phyloP scores from a whole-genome alignment of 495 filamentous ascomycete species.

The Neurospora sp. region DNA sequence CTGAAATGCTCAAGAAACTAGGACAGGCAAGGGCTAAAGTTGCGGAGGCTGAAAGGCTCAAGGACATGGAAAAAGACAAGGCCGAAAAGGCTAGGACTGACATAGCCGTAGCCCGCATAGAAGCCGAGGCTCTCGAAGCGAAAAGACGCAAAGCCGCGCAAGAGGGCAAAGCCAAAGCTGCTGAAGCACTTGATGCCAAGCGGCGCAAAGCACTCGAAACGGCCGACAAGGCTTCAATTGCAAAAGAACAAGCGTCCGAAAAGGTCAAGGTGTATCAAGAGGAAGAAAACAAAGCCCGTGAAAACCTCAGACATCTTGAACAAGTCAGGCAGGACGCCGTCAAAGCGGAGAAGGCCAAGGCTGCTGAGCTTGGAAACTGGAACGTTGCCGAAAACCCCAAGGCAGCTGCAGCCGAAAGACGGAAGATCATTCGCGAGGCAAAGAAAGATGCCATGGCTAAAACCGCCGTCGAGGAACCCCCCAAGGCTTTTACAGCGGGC shows the following conservation, averaged over 20 bases:
- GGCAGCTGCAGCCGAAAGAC: background rate
- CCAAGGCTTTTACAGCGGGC: background rate
- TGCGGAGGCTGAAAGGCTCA: background rate
- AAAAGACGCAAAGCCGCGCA: background rate
- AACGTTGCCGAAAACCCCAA: background rate
- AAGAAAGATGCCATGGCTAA: background rate
- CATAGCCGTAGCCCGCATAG: background rate
- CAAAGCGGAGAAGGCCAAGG: background rate
- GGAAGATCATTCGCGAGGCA: background rate
- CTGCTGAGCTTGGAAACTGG: background rate
- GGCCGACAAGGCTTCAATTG: background rate
- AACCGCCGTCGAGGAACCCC: background rate
- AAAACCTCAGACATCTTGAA: background rate
- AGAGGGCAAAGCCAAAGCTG: background rate
- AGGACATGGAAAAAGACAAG: background rate
- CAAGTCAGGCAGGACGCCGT: background rate
- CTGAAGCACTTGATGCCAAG: background rate
- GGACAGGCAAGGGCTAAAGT: background rate
- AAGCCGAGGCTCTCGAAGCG: background rate
- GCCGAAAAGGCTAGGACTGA: background rate
- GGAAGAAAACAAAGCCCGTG: background rate
- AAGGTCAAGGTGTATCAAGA: background rate
- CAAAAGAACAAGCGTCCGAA: background rate
- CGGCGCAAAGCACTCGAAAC: background rate
- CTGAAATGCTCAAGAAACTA: background rate